Conservation (phyloP, 129 eudicot genomes). For the Flaveria linearis region DNA sequence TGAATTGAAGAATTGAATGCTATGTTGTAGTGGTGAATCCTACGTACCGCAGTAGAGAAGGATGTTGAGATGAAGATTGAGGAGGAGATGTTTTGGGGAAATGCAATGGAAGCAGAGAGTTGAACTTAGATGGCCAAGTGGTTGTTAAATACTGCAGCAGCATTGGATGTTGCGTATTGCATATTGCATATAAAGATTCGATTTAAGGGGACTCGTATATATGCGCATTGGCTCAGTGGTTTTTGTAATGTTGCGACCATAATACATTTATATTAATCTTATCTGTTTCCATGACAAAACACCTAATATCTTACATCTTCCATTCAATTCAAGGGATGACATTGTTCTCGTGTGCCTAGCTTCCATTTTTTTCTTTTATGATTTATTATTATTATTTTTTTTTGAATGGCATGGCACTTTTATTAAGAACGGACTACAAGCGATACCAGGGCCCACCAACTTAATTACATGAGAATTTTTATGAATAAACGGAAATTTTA, state of each 20-base stretch:
- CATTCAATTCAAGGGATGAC: too few relatives aligned
- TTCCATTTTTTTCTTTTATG: too few relatives aligned
- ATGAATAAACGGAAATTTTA: too few relatives aligned
- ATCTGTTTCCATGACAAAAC: too few relatives aligned
- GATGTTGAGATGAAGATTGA: conserved; percentile 18
- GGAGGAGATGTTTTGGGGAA: conserved; percentile 17
- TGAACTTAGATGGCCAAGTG: background rate
- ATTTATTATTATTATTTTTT: too few relatives aligned
- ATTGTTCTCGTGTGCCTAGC: too few relatives aligned
- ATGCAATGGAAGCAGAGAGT: conserved; percentile 12
- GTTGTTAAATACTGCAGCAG: conserved; percentile 9
- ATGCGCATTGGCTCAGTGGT: background rate
- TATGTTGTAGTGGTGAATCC: background rate
- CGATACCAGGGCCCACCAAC: too few relatives aligned
- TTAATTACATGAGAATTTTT: too few relatives aligned
- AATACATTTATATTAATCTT: too few relatives aligned
- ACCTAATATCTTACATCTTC: too few relatives aligned
- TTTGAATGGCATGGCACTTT: too few relatives aligned
- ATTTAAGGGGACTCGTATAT: background rate
- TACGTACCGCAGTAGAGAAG: conserved; percentile 16
- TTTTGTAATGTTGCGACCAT: background rate
- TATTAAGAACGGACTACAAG: too few relatives aligned
- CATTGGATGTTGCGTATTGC: background rate
- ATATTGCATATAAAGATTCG: background rate
- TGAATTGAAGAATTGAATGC: background rate